These are phyloP conservation scores for Penicillium sp. DNA, from an alignment of 2,329 filamentous ascomycete genomes.

Conservation along the genomic window DNA sequence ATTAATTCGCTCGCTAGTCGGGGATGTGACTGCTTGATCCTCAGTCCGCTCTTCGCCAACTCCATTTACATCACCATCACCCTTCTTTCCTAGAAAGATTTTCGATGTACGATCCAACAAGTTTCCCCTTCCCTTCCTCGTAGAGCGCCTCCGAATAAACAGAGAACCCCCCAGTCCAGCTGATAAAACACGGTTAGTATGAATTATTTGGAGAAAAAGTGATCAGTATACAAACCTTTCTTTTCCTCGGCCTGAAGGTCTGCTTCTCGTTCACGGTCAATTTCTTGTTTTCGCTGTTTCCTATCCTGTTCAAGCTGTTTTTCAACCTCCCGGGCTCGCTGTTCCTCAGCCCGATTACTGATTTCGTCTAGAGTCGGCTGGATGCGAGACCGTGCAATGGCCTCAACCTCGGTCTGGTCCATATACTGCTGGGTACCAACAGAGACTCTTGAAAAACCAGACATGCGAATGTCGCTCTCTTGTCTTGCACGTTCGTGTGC, in stretches of 20 bases:
- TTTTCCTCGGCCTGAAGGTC: slow-evolving; percentile 31
- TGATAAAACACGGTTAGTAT: not conserved
- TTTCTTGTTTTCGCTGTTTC: slow-evolving; percentile 55
- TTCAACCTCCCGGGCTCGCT: slow-evolving; percentile 64
- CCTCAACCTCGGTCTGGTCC: slow-evolving; percentile 71
- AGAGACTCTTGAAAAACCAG: slow-evolving; percentile 54
- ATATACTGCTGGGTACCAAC: slow-evolving; percentile 80
- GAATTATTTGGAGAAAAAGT: not conserved
- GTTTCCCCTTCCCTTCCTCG: not conserved
- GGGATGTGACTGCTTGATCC: not conserved
- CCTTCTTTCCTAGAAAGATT: not conserved
- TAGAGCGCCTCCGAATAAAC: slow-evolving; percentile 6
- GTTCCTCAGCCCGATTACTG: slow-evolving; percentile 68
- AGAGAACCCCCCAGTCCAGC: not conserved
- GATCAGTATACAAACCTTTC: slow-evolving; percentile 22
- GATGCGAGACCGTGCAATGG: slow-evolving; percentile 70
- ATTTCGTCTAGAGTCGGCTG: slow-evolving; percentile 85
- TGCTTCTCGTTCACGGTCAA: slow-evolving; percentile 37
- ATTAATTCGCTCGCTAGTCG: not conserved
- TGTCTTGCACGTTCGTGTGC: slow-evolving; percentile 64
- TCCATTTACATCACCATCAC: not conserved
- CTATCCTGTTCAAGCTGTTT: slow-evolving; percentile 62
- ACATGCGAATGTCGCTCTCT: slow-evolving; percentile 58
- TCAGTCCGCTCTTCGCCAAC: not conserved
- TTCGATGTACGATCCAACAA: slow-evolving; percentile 5